Percentiles rank a stretch among this genome's conserved stretches.
These are phyloP conservation scores for Plasmodium adleri DNA, from an alignment of 169 alveolate species.

Conservation along the genomic window DNA sequence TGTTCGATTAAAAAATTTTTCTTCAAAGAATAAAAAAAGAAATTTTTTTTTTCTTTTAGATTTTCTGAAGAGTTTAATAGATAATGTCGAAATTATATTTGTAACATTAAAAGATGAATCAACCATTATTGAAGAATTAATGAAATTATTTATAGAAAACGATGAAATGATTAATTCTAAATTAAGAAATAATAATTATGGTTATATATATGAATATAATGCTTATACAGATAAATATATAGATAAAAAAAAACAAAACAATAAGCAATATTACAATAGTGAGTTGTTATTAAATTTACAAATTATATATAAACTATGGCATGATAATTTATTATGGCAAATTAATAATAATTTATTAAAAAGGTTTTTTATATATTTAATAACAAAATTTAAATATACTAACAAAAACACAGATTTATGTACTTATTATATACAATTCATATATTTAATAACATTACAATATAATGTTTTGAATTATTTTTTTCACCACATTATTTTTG, in stretches of 20 bases:
- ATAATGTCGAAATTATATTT: conserved; percentile 37
- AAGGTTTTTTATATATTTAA: conserved; percentile 40
- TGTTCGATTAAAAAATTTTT: conserved; percentile 61
- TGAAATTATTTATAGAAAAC: conserved; percentile 39
- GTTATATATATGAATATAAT: no score
- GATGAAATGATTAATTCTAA: conserved; percentile 7
- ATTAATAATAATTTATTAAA: conserved; percentile 52
- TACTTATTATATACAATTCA: conserved; percentile 46
- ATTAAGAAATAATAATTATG: no score
- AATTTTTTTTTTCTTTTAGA: conserved; percentile 53
- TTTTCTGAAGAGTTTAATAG: conserved; percentile 53
- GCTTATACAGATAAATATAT: no score
- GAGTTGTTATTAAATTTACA: conserved; percentile 41
- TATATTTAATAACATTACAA: conserved; percentile 35
- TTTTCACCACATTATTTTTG: conserved; percentile 51
- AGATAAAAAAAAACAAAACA: neutral
- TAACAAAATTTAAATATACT: conserved; percentile 58
- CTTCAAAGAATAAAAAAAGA: conserved; percentile 33
- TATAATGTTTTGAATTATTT: conserved; percentile 46
- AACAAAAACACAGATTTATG: conserved; percentile 61
- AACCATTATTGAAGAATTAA: conserved; percentile 53
- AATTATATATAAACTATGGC: conserved; percentile 59
- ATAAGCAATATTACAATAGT: neutral
- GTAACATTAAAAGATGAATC: conserved; percentile 61
- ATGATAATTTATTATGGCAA: conserved; percentile 73